Base-by-base conservation (phyloP, 2,329 filamentous ascomycete genomes). In the Hymenoscyphus linearis region DNA sequence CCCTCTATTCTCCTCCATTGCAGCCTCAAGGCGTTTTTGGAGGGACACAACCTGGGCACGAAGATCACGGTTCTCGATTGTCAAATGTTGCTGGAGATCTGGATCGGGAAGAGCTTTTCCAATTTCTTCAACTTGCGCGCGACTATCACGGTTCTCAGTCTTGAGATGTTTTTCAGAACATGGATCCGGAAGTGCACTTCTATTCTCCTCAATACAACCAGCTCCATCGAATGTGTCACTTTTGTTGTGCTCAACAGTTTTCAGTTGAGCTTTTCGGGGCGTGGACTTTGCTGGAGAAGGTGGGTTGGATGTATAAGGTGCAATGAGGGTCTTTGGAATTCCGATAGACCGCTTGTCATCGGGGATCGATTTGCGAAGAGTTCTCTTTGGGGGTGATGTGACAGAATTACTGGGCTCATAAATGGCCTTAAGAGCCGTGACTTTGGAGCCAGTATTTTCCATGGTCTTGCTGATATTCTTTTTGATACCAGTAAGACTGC, bases 241-340 rank as follows among this genome's bases (percentile, higher is more conserved):
- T 31, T 31, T 31, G 2, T 31, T 5, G 6, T 31, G 31, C 31
- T 31, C 31, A 31, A 31, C 4, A 5, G 31, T 7, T 55, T 14
- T 18, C n/a, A 18, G 25, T 47, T 40, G 14, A 74, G 74, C 35
- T 76, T 52, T 18, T 58, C 47, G 22, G 7, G 37, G 52, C 31
- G 55, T 44, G 35, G 55, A 44, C 37, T 13, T 18, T 62, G 60
- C 16, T 27, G 61, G 40, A 0, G 71, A 70, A 22, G 68, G 59
- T 25, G 65, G 52, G 62, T 71, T 72, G 4, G 58, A 67, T 9
- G 63, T 72, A 56, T 72, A 73, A 27, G 62, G 60, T n/a, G 70
- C 65, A 18, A 72, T 52, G 10, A 71, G 16, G 27, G 62, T 62
- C n/a, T 52, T 36, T 34, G 59, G 57, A n/a, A 65, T 58, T 35